phyloP scores from a whole-genome alignment of 345 rosid species.

The Corchorus capsularis region DNA sequence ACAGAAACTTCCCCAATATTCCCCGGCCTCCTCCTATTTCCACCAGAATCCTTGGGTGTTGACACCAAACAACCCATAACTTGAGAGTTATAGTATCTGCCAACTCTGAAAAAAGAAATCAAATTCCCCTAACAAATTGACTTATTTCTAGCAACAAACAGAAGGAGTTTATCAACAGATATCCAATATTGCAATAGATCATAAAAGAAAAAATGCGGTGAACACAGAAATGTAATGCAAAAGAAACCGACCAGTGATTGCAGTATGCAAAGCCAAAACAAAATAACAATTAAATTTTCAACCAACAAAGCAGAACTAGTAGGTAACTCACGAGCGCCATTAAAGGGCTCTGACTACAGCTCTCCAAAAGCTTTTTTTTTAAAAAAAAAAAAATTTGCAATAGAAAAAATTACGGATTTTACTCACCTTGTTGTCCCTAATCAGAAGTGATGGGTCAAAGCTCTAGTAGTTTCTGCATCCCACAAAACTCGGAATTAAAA shows the following conservation, averaged over 20 bases:
- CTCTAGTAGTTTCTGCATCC: conserved; percentile 41
- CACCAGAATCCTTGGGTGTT: conserved; percentile 76
- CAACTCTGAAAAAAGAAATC: conserved; percentile 29
- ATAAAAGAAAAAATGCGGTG: conserved; percentile 13
- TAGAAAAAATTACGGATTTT: conserved; percentile 11
- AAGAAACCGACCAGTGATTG: conserved; percentile 28
- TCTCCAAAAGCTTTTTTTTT: conserved; percentile 42
- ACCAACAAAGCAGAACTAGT: conserved; percentile 62
- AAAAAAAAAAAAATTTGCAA: background rate
- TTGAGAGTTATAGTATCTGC: conserved; percentile 33
- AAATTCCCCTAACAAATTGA: conserved; percentile 12
- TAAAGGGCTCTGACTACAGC: conserved; percentile 42
- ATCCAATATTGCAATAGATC: conserved; percentile 26
- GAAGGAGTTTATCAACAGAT: background rate
- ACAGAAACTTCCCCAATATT: conserved; percentile 90
- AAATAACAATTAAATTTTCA: conserved; percentile 53
- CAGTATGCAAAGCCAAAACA: conserved; percentile 34
- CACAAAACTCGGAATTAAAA: conserved; percentile 13
- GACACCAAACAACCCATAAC: conserved; percentile 96
- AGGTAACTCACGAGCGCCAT: conserved; percentile 70
- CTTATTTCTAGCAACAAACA: background rate
- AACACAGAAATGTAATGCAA: conserved; percentile 30
- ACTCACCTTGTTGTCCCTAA: conserved; percentile 39
- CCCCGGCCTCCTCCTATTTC: conserved; percentile 78
- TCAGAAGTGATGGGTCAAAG: conserved; percentile 38